Evolutionary conservation across 768 basidiomycete genomes (phyloP), one percentile per base, ranked within the genome.

Genomic region (Lactarius sp.): DNA sequence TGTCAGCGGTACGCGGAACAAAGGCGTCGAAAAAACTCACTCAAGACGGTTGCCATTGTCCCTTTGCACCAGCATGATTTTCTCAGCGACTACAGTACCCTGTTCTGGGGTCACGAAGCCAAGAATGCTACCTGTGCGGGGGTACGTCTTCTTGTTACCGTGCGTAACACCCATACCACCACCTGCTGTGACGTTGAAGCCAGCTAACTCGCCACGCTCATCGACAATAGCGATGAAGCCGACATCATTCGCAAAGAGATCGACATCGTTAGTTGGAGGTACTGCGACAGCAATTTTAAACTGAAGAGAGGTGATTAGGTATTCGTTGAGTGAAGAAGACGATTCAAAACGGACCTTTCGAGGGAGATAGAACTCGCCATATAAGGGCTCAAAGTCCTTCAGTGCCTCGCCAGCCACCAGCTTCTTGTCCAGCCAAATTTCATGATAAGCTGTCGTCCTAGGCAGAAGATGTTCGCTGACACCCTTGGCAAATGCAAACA

Each of bases 81-180:
- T 88, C 79, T 99, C 95, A 10, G 94, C 94, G 6, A 96, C 88
- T 62, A 83, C 78, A 69, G 82, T 82, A 56, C 92, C 94, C 72
- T 98, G 88, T 57, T 94, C 92, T 4, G 84, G 77, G 1, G 89
- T 91, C 70, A 93, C 94, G 81, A 98, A 99, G 56, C 97, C 97
- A 65, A 99, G 83, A 55, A 98, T 76, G 70, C 88, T 87, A 36
- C 85, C 94, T 49, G 87, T 75, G 59, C 97, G 88, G 52, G 97
- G 97, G 73, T 98, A 98, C 0, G 97, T 99, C 80, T 97, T 95
- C 80, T 98, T 98, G 81, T 93, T 96, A 37, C 94, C 94, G 70
- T 98, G 97, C 0, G 97, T 98, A 51, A 98, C 97, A 74, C 97
- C 97, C 97, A 99, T 99, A 52, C 97, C 97, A 69, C 97, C 97